Percentiles rank a stretch among this genome's conserved stretches.
These are phyloP conservation scores for Coelastrella sp. DNA, from an alignment of 139 green algal species.

Conservation along the genomic window DNA sequence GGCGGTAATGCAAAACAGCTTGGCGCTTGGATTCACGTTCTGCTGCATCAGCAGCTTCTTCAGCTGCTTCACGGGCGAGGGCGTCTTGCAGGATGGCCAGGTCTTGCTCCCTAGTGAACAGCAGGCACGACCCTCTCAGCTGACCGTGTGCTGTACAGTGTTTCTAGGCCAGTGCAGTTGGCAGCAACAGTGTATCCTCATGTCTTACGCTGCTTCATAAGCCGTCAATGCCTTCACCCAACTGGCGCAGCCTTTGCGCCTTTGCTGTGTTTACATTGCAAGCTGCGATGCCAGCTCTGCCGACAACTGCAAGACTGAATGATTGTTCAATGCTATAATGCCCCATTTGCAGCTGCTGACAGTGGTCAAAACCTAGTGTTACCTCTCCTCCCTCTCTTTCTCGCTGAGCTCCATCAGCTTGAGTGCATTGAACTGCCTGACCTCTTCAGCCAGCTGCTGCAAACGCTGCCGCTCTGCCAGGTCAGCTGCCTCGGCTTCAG, in stretches of 20 bases:
- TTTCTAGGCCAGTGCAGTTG: too few species aligned
- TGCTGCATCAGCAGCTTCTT: constrained; percentile 61
- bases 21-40: constrained; percentile 58
- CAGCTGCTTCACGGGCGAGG: constrained; percentile 58
- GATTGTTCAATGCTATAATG: too few species aligned
- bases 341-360: too few species aligned
- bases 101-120: constrained; percentile 60
- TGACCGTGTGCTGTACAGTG: too few species aligned
- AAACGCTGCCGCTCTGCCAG: constrained; percentile 55
- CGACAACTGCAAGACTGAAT: too few species aligned
- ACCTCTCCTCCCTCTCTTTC: constrained; percentile 61
- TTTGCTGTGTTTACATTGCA: too few species aligned
- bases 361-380: not conserved
- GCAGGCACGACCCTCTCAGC: too few species aligned
- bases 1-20: constrained; percentile 58
- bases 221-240: too few species aligned
- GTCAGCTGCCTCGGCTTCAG: constrained; percentile 56
- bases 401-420: constrained; percentile 66
- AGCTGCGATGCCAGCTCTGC: too few species aligned
- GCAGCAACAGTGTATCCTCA: too few species aligned
- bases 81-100: constrained; percentile 71
- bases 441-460: constrained; percentile 60
- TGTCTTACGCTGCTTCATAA: too few species aligned
- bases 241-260: too few species aligned
- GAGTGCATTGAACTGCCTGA: constrained; percentile 71